Conservation (phyloP, 2,329 filamentous ascomycete genomes). For the Diaporthe ampelina region DNA sequence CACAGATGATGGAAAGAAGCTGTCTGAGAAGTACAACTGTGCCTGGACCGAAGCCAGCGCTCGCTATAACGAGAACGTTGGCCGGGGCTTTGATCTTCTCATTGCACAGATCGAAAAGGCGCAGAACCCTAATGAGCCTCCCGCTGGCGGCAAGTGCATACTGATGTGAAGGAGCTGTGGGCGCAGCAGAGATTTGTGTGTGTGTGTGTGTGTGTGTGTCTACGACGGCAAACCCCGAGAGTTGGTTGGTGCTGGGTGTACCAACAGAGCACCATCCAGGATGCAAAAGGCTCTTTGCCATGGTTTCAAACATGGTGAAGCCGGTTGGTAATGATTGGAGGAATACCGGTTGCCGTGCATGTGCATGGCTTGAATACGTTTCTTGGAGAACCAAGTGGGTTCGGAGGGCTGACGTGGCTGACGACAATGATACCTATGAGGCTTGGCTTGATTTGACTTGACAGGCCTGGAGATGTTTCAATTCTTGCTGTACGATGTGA, state of each 20-base stretch:
- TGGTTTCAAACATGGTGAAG: background rate
- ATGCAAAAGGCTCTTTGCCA: background rate
- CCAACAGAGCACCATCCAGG: background rate
- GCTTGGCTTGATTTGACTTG: background rate
- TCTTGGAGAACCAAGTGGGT: background rate
- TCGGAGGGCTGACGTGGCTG: constrained; percentile 13
- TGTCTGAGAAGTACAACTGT: constrained; percentile 90
- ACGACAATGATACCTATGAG: constrained; percentile 3
- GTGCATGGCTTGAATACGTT: constrained; percentile 32
- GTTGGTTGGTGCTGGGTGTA: background rate
- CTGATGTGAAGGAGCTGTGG: constrained; percentile 77
- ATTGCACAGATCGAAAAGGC: constrained; percentile 95
- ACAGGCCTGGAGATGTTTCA: constrained; percentile 1
- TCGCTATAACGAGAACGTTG: constrained; percentile 93
- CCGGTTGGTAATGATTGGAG: constrained; percentile 27
- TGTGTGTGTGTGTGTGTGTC: background rate
- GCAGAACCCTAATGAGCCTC: constrained; percentile 88
- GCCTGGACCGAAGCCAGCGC: constrained; percentile 96
- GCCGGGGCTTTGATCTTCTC: constrained; percentile 92
- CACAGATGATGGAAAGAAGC: constrained; percentile 84
- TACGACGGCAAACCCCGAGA: background rate
- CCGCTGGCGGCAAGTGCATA: constrained; percentile 83
- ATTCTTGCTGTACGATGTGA: constrained; percentile 4
- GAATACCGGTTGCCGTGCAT: constrained; percentile 24
- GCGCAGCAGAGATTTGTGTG: background rate